Base-by-base conservation (phyloP, 2,329 filamentous ascomycete genomes). In the Neopestalotiopsis rosae region DNA sequence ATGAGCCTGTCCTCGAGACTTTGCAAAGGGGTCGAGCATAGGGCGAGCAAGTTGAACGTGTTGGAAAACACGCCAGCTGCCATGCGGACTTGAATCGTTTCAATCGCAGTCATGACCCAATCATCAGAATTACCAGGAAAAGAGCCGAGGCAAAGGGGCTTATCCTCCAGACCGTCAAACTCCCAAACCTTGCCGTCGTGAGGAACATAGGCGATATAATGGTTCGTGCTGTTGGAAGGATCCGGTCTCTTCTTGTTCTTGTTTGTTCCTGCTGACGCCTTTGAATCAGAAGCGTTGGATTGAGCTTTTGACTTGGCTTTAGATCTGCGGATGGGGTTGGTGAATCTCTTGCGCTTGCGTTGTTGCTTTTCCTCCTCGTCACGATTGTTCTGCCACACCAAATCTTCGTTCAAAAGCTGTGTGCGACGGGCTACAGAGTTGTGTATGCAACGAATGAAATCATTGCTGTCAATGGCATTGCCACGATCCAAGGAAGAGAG, bases 151-250 rank as follows among this genome's bases (percentile, higher is more conserved):
- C 85, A 87, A 42, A 89, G 86, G 3, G 94, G 95, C 71, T 90
- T 89, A 57, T 84, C 84, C 77, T 95, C 90, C 28, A 98, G 83
- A 4, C 95, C 95, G 79, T 98, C 95, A 5, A 98, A 89, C 78
- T 95, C 93, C 94, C 94, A 98, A 14, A 97, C 88, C 68, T 89
- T 84, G 2, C 89, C 90, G n/a, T 87, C 85, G 14, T 90, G 87
- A 2, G 94, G 93, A 38, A 98, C 90, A 76, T 95, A 97, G 6
- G 94, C 95, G 71, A 97, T 92, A 79, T 96, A 98, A 77, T 98
- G 95, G 76, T 92, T 96, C 0, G 89, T 90, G 13, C 88, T 86
- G n/a, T 93, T 88, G 0, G 85, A 12, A 81, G 13, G 24, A 6
- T 87, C 82, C 0, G 85, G 10, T 81, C 38, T 30, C 6, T 87